A percentile compares a stretch with the other conserved stretches of the same genome.
These are phyloP conservation scores for Luzula sylvatica DNA, from an alignment of 176 grass and related monocot genomes.

Conservation along the genomic window DNA sequence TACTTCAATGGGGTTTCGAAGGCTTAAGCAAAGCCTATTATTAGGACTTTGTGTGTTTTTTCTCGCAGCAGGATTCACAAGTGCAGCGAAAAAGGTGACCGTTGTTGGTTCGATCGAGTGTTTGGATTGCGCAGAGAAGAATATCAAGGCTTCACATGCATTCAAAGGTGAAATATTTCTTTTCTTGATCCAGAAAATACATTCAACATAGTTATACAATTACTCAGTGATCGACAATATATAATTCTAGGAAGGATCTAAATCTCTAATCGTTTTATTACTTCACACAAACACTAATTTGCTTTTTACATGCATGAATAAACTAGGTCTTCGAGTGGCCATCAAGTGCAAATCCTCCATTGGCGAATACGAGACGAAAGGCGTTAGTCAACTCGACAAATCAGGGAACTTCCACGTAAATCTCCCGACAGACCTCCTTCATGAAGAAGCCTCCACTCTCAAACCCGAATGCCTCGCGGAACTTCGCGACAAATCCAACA, in stretches of 20 bases:
- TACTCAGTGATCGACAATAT: no score
- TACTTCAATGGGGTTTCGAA: background rate
- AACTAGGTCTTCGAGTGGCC: slow-evolving; percentile 11
- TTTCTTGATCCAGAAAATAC: no score
- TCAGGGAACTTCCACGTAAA: slow-evolving; percentile 15
- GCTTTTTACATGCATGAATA: no score
- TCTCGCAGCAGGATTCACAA: background rate
- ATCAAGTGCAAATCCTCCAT: slow-evolving; percentile 16
- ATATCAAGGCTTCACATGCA: slow-evolving; percentile 10
- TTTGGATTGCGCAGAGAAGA: slow-evolving; percentile 7
- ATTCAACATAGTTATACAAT: no score
- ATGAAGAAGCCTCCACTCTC: slow-evolving; percentile 7
- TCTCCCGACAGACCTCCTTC: slow-evolving; percentile 8
- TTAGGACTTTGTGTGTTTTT: slow-evolving; percentile 11
- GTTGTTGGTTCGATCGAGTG: slow-evolving; percentile 16
- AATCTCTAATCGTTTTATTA: no score
- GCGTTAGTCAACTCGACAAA: slow-evolving; percentile 11
- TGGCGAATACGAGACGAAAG: slow-evolving; percentile 10
- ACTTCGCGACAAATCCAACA: slow-evolving; percentile 9
- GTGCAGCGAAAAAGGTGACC: background rate
- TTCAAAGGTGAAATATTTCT: slow-evolving; percentile 12
- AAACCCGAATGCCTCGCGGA: slow-evolving; percentile 5
- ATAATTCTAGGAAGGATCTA: no score
- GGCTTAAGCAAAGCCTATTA: slow-evolving; percentile 1
- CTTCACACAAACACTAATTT: no score